Conservation (phyloP, 2,329 filamentous ascomycete genomes). For the Westerdykella sp. region DNA sequence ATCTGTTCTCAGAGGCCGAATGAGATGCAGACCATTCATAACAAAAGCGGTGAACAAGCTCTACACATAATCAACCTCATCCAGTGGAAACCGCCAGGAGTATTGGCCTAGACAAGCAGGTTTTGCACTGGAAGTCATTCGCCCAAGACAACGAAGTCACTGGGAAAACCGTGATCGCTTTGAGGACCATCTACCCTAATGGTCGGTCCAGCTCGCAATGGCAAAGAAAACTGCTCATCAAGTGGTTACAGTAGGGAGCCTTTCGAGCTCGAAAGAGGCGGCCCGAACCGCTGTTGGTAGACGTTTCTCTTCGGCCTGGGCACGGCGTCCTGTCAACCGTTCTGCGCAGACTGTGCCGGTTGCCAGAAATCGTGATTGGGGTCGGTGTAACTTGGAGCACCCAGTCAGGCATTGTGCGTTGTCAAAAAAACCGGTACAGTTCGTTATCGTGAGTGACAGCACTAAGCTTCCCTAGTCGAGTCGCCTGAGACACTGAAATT, state of each 20-base stretch:
- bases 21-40: no score
- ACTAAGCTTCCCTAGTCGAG: conserved; percentile 10
- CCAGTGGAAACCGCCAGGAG: no score
- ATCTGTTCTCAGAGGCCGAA: no score
- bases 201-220: no score
- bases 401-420: background rate
- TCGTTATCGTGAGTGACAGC: conserved; percentile 14
- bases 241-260: background rate
- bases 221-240: no score
- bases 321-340: conserved; percentile 22
- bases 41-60: no score
- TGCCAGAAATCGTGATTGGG: background rate
- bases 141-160: no score
- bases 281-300: conserved; percentile 26
- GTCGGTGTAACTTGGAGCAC: background rate
- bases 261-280: conserved; percentile 13
- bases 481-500: conserved; percentile 27
- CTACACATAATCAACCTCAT: no score
- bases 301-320: conserved; percentile 17
- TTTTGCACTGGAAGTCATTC: no score
- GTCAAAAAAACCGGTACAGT: conserved; percentile 5
- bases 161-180: no score
- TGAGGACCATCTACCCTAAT: no score
- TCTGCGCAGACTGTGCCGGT: conserved; percentile 5
- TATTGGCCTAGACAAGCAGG: no score